Base-by-base conservation (phyloP, 345 rosid species). In the Rubroshorea leprosula region DNA sequence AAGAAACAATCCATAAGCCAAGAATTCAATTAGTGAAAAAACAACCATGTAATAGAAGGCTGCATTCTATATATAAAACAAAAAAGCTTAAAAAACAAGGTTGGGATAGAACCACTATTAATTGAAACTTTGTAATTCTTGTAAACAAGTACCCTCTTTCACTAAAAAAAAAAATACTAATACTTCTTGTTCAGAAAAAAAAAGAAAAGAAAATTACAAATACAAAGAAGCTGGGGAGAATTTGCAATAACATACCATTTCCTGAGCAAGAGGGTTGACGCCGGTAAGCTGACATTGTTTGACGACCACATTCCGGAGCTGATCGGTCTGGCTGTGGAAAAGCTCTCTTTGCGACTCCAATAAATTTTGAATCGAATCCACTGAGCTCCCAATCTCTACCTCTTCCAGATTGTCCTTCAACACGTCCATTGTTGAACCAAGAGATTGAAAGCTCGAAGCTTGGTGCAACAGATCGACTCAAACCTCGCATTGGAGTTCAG, bases 191-290 rank as follows among this genome's bases (percentile, higher is more conserved):
- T n/a, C n/a, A n/a, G n/a, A n/a, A n/a, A n/a, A n/a, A n/a, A n/a
- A n/a, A n/a, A n/a, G n/a, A n/a, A n/a, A n/a, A n/a, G n/a, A 27
- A 27, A 27, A 27, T 3, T n/a, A n/a, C n/a, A n/a, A n/a, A 4
- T 27, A 27, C 8, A 27, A 4, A 44, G 22, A 61, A 19, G 0
- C 23, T 5, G 9, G 38, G 9, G 3, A 19, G 22, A 54, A 29
- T 7, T 50, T 24, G 6, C 12, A 23, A 63, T 23, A 63, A 69
- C 83, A 35, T 66, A 90, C 99, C 99, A 87, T 94, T 64, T 94
- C 96, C 71, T 94, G 97, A 25, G 99, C 84, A 58, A 94, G 97
- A 58, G 97, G 99, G 61, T 94, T 94, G 76, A 78, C 99, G 55
- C 99, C 97, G 44, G 97, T 93, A 63, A 93, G 95, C 54, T 77